Evolutionary conservation across 805 yeast genomes (phyloP), one percentile per base, ranked within the genome.

Genomic region (Spathaspora girioi): DNA sequence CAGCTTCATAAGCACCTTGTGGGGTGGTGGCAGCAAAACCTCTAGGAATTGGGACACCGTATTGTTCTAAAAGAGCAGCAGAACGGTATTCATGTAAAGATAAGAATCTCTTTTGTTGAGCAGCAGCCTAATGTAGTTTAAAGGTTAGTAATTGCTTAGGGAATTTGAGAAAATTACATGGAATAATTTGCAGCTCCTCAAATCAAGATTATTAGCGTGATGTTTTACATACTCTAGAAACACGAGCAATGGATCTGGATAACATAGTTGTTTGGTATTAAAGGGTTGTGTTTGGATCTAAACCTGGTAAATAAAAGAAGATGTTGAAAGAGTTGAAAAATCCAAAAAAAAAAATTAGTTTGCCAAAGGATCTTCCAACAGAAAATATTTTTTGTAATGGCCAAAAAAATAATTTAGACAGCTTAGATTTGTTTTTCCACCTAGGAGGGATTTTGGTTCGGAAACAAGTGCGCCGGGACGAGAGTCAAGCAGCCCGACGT

Each of bases 81-180:
- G 97, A 89, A 71, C 97, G 89, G 83, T 73, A 94, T 76, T 94
- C 99, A 68, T 94, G 99, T 60, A 94, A 83, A 15, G 97, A 91
- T 62, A 94, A 77, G 76, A 76, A 77, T 80, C 99, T 89, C 57
- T 70, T 74, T 61, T 71, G 73, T 52, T 60, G 63, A 50, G 42
- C 56, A 41, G 27, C 48, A 31, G 52, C 18, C 56, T 53, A n/a
- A n/a, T n/a, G n/a, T n/a, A 53, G 15, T 46, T 35, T 3, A 10
- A 35, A 27, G 17, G 50, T 47, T 41, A 47, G 48, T 47, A 47
- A 35, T 35, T 35, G 11, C 9, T 14, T 32, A 32, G 38, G 5
- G n/a, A 32, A 14, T 32, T 32, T 5, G 38, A 5, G 38, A n/a
- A 11, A 14, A 32, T 32, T 14, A 32, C 38, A 5, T 35, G 40